Conservation (phyloP, 2,329 filamentous ascomycete species). For the Exophiala sp. region DNA sequence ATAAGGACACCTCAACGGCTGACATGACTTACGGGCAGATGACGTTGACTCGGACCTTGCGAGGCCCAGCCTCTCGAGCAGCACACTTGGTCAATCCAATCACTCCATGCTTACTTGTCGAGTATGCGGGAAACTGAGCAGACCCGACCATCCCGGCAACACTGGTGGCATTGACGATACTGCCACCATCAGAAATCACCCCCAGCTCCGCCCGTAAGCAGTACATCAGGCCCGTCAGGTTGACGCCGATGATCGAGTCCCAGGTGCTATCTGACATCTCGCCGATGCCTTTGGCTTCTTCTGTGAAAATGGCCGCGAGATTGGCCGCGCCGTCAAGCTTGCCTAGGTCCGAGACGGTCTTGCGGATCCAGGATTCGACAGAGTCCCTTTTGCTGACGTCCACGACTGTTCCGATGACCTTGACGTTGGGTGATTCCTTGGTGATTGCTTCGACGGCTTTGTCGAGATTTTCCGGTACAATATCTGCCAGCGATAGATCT, state of each 20-base stretch:
- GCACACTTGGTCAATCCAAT: conserved; percentile 41
- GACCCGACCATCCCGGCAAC: conserved; percentile 35
- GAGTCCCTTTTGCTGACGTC: conserved; percentile 11
- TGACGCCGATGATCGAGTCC: conserved; percentile 36
- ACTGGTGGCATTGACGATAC: conserved; percentile 40
- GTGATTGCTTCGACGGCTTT: conserved; percentile 8
- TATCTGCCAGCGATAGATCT: conserved; percentile 45
- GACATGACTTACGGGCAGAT: conserved; percentile 26
- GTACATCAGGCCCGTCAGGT: conserved; percentile 39
- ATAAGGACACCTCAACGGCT: no score
- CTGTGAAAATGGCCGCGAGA: conserved; percentile 14
- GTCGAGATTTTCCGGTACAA: conserved; percentile 36
- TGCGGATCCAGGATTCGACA: conserved; percentile 21
- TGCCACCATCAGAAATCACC: conserved; percentile 35
- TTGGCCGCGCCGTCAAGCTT: conserved; percentile 22
- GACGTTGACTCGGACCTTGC: conserved; percentile 36
- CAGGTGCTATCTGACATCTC: conserved; percentile 36
- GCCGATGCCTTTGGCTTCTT: conserved; percentile 24
- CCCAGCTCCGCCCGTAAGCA: conserved; percentile 39
- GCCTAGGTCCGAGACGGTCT: conserved; percentile 16
- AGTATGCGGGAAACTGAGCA: conserved; percentile 39
- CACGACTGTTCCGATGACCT: conserved; percentile 9
- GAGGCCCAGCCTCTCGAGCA: conserved; percentile 32
- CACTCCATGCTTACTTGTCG: conserved; percentile 39
- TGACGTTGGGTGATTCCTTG: neutral